These are phyloP conservation scores for Zygosaccharomyces gambellarensis DNA, from an alignment of 805 yeast genomes.

Conservation along the genomic window DNA sequence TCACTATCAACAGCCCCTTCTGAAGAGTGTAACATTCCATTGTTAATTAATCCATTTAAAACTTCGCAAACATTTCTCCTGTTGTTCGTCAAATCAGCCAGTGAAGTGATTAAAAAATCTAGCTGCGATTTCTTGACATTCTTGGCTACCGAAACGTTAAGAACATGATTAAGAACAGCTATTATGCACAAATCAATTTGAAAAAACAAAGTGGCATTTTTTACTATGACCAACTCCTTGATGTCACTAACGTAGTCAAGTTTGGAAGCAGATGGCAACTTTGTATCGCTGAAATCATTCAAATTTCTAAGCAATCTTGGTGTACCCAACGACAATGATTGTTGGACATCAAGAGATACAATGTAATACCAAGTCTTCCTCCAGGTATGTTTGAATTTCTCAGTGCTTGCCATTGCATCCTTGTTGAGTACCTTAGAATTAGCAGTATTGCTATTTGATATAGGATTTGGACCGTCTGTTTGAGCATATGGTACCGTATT, in stretches of 20 bases:
- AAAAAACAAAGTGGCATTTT: constrained; percentile 44
- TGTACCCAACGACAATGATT: constrained; percentile 40
- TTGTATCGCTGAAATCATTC: constrained; percentile 41
- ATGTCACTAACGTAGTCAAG: constrained; percentile 36
- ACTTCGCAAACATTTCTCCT: constrained; percentile 28
- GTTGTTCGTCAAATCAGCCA: constrained; percentile 35
- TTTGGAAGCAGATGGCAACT: constrained; percentile 39
- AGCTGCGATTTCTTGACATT: constrained; percentile 41
- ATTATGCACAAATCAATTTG: constrained; percentile 42
- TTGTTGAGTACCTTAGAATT: constrained; percentile 16
- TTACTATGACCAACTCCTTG: constrained; percentile 45
- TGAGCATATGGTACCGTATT: constrained; percentile 23
- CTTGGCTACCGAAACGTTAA: constrained; percentile 34
- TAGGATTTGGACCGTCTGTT: constrained; percentile 10
- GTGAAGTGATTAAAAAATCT: constrained; percentile 35
- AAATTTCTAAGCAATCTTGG: constrained; percentile 38
- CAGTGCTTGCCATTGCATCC: constrained; percentile 30
- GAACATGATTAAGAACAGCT: constrained; percentile 31
- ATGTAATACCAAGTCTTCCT: constrained; percentile 56
- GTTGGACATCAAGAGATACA: constrained; percentile 39
- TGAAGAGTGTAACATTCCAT: constrained; percentile 30
- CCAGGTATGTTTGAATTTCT: constrained; percentile 44
- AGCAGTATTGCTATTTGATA: constrained; percentile 7
- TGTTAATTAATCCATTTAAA: constrained; percentile 25
- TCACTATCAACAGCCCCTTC: constrained; percentile 31